Evolutionary conservation across 305 asterid genomes (phyloP), one percentile per base, ranked within the genome.

Genomic region (Ajuga reptans): DNA sequence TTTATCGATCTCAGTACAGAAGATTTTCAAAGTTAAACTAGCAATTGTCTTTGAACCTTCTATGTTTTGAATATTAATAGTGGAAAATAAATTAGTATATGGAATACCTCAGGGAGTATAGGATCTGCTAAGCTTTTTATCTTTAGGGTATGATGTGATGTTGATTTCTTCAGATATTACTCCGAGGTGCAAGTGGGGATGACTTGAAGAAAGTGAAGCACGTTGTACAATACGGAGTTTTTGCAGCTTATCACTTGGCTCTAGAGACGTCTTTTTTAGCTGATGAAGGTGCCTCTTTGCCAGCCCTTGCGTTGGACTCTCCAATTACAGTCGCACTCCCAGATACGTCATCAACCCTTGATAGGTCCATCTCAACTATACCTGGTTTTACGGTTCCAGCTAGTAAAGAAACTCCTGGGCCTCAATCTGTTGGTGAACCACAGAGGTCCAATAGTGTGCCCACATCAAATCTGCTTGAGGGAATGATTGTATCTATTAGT

Each of bases 221-320:
- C 56, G 92, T 90, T 52, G 79, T 93, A 68, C 99, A 90, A 76
- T 93, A 93, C 84, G 97, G 96, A 73, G 78, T 93, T 74, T 93
- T 93, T 50, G 97, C 99, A 0, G 99, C 99, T 72, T 93, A 93
- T 79, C 99, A 93, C 83, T 80, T 93, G 79, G 99, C 96, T 74
- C 71, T 93, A 75, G 99, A 93, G 79, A 93, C 99, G 45, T 93
- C 96, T 72, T 90, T 93, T 82, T 95, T 93, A 68, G 99, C 97
- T 76, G 97, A 93, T 75, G 99, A 93, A 80, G 99, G 99, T 63
- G 97, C 99, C 75, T 84, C 95, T 54, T 74, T 93, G 77, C 97
- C 96, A 62, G 87, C 85, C 69, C 79, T 90, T 72, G 89, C 95
- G 57, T 74, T 84, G 76, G 81, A 79, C 71, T 78, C 94, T 72